Percentiles rank a stretch among this genome's conserved stretches.
Conservation (phyloP, 768 basidiomycete species). For the Mycena floridula region DNA sequence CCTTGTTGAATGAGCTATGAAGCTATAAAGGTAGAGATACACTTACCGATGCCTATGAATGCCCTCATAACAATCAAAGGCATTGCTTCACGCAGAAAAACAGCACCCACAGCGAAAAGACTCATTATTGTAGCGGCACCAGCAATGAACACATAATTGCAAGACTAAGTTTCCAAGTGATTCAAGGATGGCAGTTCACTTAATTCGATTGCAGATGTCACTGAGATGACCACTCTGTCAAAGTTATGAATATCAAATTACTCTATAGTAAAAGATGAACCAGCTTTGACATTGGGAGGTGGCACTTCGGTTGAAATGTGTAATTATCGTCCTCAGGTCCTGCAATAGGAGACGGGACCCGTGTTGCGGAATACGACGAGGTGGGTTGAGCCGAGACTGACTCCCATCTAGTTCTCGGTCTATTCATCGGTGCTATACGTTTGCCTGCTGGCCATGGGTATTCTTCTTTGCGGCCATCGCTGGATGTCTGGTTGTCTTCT, state of each 20-base stretch:
- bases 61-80: conserved; percentile 45
- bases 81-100: conserved; percentile 40
- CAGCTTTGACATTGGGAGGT: no score
- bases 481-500: conserved; percentile 16
- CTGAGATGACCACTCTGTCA: conserved; percentile 34
- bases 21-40: background rate
- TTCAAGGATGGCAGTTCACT: conserved; percentile 7
- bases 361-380: no score
- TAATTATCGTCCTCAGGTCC: no score
- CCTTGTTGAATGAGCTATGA: no score
- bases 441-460: conserved; percentile 34
- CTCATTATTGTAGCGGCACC: conserved; percentile 38
- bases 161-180: background rate
- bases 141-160: conserved; percentile 26
- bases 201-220: conserved; percentile 37
- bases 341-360: no score
- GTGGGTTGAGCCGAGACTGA: no score
- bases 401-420: conserved; percentile 29
- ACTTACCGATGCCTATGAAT: conserved; percentile 39
- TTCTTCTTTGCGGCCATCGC: conserved; percentile 38
- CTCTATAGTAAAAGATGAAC: no score
- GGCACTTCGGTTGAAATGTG: no score
- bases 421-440: conserved; percentile 30
- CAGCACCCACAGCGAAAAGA: conserved; percentile 34
- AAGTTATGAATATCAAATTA: no score